Evolutionary conservation across 2,329 filamentous ascomycete genomes (phyloP).

Genomic region (Chaetomium sp.): DNA sequence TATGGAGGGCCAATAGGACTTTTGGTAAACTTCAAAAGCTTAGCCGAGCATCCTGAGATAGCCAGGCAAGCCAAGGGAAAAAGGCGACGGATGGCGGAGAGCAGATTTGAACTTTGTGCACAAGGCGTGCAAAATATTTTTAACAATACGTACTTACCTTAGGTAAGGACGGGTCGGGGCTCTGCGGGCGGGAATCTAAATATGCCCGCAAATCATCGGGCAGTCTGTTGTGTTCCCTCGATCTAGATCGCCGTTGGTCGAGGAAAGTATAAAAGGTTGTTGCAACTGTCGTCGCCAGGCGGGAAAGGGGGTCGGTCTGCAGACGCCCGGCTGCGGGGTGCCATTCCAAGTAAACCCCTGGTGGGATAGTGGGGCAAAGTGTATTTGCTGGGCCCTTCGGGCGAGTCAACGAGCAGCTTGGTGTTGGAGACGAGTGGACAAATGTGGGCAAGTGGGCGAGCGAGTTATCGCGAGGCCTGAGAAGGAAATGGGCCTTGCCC

Average conservation of each 20-base stretch:
- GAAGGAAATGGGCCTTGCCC: slow-evolving; percentile 1
- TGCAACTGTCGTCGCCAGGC: neutral
- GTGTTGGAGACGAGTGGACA: too few species aligned
- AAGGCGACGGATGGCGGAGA: too few species aligned
- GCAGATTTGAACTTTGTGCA: too few species aligned
- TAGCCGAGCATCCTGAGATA: too few species aligned
- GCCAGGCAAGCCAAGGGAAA: neutral
- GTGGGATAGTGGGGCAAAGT: too few species aligned
- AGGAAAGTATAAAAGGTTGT: neutral
- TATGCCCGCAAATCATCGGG: slow-evolving; percentile 5
- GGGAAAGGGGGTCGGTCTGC: neutral
- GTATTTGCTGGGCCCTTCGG: too few species aligned
- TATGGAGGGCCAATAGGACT: too few species aligned
- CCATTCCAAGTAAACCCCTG: neutral
- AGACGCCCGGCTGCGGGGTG: slow-evolving; percentile 10
- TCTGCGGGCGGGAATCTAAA: slow-evolving; percentile 9
- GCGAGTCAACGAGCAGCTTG: too few species aligned
- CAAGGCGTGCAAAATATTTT: too few species aligned
- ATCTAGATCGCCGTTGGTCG: neutral
- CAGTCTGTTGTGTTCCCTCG: neutral
- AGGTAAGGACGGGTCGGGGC: neutral
- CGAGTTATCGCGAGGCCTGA: neutral
- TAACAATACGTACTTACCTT: too few species aligned
- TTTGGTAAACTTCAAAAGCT: too few species aligned
- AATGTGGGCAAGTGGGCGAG: neutral